Base-by-base conservation (phyloP, 345 rosid species). In the Salix viminalis region DNA sequence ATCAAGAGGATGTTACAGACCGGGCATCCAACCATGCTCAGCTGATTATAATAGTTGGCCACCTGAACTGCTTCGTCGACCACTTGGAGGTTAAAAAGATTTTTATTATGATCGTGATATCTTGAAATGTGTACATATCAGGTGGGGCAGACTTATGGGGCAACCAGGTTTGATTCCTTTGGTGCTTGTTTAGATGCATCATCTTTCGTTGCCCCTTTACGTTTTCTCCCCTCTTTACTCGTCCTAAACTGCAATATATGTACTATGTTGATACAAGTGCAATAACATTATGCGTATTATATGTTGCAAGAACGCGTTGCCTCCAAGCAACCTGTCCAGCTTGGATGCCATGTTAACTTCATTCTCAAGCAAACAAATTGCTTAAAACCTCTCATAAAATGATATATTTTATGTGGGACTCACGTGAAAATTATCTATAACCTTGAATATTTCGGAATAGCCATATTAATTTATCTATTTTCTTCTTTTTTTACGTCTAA, bases 11-110 rank as follows among this genome's bases (percentile, higher is more conserved):
- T 96, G 94, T 91, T 96, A 30, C 98, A 96, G 79, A 89, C 92
- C 6, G 96, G 98, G 50, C 98, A 92, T 83, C 99, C 99, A 15
- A 90, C 94, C 15, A 91, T 96, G 97, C 92, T 93, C 75, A 87
- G 91, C 84, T 96, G 84, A 90, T 82, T 61, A 60, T 44, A 41
- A 39, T 30, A 18, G 48, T 70, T 18, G 69, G 71, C 34, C 28
- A 26, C 32, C 60, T 76, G 54, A 60, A 68, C 26, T 37, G 15
- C 61, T 75, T 54, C 72, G 32, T 77, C 50, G 50, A 12, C 39
- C 23, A 26, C 75, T 41, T 8, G 16, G 41, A 39, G 44, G 9
- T 48, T 64, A 46, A 37, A 11, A 24, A 24, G 69, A 24, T 30
- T 18, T 32, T 15, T 42, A 32, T 23, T 42, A 62, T 48, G 28